phyloP scores from a whole-genome alignment of 306 rosid species.

The Canavalia gladiata region DNA sequence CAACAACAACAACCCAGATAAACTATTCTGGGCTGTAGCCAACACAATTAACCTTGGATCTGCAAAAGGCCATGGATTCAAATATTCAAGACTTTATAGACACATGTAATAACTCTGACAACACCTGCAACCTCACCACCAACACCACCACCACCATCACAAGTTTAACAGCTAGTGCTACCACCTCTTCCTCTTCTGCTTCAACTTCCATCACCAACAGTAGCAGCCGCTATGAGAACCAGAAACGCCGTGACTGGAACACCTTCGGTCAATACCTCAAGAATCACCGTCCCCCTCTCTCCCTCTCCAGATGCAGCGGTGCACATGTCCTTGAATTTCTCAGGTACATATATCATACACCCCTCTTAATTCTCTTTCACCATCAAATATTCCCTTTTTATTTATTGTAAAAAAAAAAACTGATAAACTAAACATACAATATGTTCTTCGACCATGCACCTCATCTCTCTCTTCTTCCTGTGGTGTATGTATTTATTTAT shows the following conservation, averaged over 20 bases:
- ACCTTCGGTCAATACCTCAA: constrained; percentile 94
- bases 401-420: no score
- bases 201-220: constrained; percentile 53
- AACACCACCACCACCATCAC: constrained; percentile 10
- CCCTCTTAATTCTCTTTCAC: no score
- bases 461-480: not conserved
- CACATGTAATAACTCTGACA: constrained; percentile 63
- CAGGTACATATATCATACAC: constrained; percentile 42
- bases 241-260: constrained; percentile 98
- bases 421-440: no score
- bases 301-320: constrained; percentile 94
- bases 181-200: constrained; percentile 62
- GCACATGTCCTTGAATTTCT: constrained; percentile 99
- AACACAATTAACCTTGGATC: constrained; percentile 50
- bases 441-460: constrained; percentile 19
- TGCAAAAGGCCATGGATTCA: constrained; percentile 70
- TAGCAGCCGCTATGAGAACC: constrained; percentile 96
- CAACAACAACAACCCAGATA: constrained; percentile 29
- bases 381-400: not conserved
- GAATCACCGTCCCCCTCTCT: constrained; percentile 94
- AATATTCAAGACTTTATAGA: constrained; percentile 69
- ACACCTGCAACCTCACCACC: constrained; percentile 50
- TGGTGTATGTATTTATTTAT: no score
- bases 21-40: not conserved
- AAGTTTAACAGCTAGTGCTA: constrained; percentile 42